phyloP scores from a whole-genome alignment of 805 yeast genomes.

The Candida nonsorbophila region DNA sequence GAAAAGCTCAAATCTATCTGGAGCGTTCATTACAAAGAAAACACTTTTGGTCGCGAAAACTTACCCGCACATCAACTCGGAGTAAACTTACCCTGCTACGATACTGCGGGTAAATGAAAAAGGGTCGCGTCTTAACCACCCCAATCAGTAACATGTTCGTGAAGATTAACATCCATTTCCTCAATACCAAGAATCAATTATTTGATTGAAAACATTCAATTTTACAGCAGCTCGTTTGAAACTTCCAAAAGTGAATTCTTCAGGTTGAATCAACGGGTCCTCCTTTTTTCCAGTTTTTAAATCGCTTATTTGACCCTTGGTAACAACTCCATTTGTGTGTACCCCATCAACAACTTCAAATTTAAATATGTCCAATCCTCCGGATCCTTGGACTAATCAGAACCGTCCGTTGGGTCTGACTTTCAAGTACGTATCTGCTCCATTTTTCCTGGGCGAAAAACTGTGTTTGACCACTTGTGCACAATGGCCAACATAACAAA shows the following conservation, averaged over 20 bases:
- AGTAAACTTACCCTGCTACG: no score
- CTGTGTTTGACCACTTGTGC: neutral
- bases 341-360: conserved; percentile 1
- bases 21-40: conserved; percentile 93
- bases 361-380: conserved; percentile 31
- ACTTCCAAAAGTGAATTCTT: no score
- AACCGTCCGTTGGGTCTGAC: conserved; percentile 38
- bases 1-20: conserved; percentile 96
- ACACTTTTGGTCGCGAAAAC: no score
- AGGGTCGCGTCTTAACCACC: no score
- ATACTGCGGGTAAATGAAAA: no score
- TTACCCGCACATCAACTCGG: no score
- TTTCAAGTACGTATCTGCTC: conserved; percentile 32
- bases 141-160: neutral
- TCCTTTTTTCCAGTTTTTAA: neutral
- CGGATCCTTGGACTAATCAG: conserved; percentile 39
- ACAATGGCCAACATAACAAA: no score
- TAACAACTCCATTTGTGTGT: neutral
- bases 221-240: no score
- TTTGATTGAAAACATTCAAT: no score
- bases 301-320: neutral
- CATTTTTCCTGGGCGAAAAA: neutral
- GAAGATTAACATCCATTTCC: neutral
- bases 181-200: no score
- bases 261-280: neutral